A percentile compares a stretch with the other conserved stretches of the same genome.
Evolutionary conservation across 371 early-diverging fungal species (phyloP).

Genomic region (Rhizopus delemar): DNA sequence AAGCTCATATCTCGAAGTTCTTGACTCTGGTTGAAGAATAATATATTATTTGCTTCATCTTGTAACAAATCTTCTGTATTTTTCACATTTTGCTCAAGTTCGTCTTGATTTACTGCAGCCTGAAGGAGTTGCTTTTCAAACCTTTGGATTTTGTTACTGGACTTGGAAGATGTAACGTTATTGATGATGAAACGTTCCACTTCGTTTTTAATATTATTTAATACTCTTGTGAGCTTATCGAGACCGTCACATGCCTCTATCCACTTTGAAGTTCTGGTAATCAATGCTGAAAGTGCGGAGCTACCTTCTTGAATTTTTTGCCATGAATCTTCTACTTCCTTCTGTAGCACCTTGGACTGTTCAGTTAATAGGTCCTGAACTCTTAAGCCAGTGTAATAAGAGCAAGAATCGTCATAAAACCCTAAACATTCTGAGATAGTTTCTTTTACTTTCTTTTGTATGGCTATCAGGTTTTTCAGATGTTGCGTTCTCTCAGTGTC

Average conservation of each 20-base stretch:
- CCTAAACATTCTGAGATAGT: conserved; percentile 36
- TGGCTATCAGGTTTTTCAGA: conserved; percentile 22
- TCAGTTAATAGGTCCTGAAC: conserved; percentile 29
- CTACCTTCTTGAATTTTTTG: conserved; percentile 6
- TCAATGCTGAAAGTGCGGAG: conserved; percentile 18
- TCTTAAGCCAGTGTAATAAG: conserved; percentile 35
- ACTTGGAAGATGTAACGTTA: neutral
- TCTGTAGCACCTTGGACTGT: conserved; percentile 22
- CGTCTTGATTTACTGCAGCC: conserved; percentile 19
- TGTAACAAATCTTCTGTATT: conserved; percentile 18
- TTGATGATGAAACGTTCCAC: conserved; percentile 8
- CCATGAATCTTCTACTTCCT: conserved; percentile 30
- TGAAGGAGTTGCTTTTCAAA: conserved; percentile 17
- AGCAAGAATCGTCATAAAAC: conserved; percentile 45
- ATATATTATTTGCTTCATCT: conserved; percentile 20
- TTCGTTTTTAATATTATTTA: conserved; percentile 13
- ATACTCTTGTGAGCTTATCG: conserved; percentile 19
- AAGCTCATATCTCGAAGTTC: conserved; percentile 5
- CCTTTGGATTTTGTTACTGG: conserved; percentile 20
- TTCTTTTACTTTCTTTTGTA: conserved; percentile 34
- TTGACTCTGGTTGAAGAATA: conserved; percentile 23
- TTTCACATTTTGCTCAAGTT: conserved; percentile 23
- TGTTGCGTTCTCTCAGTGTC: conserved; percentile 16
- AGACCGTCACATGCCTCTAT: conserved; percentile 25
- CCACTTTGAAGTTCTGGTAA: conserved; percentile 26